Evolutionary conservation across 2,329 filamentous ascomycete species (phyloP).

Genomic region (Botrytis hyacinthi): DNA sequence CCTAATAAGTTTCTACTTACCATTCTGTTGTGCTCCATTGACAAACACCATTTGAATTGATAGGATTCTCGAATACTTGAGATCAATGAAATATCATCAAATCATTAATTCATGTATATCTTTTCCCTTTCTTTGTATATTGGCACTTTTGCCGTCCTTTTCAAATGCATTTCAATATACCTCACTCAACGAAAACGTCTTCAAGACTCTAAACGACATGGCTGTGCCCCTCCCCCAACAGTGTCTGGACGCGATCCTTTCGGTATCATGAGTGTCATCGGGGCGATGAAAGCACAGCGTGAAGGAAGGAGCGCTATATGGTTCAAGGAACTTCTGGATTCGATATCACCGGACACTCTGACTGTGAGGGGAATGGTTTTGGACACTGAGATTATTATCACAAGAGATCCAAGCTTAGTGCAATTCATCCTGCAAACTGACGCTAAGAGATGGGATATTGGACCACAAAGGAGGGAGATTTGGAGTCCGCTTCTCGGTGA

Average conservation of each 20-base stretch:
- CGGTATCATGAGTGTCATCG: neutral
- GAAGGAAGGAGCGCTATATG: slow-evolving; percentile 1
- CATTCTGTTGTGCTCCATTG: neutral
- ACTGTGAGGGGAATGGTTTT: slow-evolving; percentile 3
- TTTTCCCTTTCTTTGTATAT: slow-evolving; percentile 1
- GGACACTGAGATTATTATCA: slow-evolving; percentile 7
- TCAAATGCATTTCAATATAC: neutral
- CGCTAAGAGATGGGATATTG: slow-evolving; percentile 39
- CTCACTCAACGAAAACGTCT: neutral
- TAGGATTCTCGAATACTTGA: neutral
- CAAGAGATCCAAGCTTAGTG: slow-evolving; percentile 4
- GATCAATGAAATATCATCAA: neutral
- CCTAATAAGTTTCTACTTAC: neutral
- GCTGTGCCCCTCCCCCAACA: neutral
- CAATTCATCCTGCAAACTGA: slow-evolving; percentile 4
- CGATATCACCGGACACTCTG: neutral
- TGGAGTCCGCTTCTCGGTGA: slow-evolving; percentile 36
- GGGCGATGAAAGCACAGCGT: neutral
- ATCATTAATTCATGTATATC: slow-evolving; percentile 5
- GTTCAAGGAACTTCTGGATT: slow-evolving; percentile 11
- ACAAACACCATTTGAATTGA: neutral
- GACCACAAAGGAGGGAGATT: slow-evolving; percentile 37
- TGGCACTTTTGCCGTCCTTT: neutral
- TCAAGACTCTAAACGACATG: neutral
- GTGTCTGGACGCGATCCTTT: neutral